Base-by-base conservation (phyloP, 192 early-diverging fungal genomes). In the Gorgonomyces haynaldii region DNA sequence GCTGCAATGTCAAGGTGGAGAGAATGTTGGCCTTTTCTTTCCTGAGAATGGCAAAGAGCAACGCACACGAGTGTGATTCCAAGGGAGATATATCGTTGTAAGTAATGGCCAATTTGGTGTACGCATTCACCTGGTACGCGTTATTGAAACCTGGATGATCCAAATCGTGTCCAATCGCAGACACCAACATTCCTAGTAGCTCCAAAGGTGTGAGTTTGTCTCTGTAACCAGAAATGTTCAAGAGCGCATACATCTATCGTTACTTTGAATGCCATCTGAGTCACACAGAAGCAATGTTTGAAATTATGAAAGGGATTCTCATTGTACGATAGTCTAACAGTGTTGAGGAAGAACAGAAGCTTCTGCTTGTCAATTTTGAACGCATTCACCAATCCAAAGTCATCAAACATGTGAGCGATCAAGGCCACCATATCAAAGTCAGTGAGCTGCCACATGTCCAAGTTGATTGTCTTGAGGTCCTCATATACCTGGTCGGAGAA, bases 81-180 rank as follows among this genome's bases (percentile, higher is more conserved):
- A 76, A 56, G 2, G 69, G 69, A 7, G 66, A 69, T 4, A 56
- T 43, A 54, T 76, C 73, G 53, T 76, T 76, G 60, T 76, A 76
- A 30, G 67, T 50, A 10, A 70, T 54, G 0, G 69, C 65, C 9
- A 76, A 56, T 13, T 69, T 62, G 0, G 70, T 73, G 22, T 29
- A 34, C 26, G 69, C 69, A 26, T 72, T 72, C 23, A 67, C 52
- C 50, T 72, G 70, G 42, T 73, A 73, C 1, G 70, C 64, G 45
- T 73, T 73, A 54, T 63, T 73, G 50, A 57, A 67, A 3, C 70
- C 69, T 13, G 62, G 63, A 42, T 66, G 64, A 49, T 66, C 64
- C 4, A 66, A 52, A 47, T 66, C 64, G 45, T 66, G 64, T 38
- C 53, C 62, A 4, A 61, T 38, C 1, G 59, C 39, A n/a, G 53